These are phyloP conservation scores for Sicyos baderoa DNA, from an alignment of 306 rosid species.

Conservation along the genomic window DNA sequence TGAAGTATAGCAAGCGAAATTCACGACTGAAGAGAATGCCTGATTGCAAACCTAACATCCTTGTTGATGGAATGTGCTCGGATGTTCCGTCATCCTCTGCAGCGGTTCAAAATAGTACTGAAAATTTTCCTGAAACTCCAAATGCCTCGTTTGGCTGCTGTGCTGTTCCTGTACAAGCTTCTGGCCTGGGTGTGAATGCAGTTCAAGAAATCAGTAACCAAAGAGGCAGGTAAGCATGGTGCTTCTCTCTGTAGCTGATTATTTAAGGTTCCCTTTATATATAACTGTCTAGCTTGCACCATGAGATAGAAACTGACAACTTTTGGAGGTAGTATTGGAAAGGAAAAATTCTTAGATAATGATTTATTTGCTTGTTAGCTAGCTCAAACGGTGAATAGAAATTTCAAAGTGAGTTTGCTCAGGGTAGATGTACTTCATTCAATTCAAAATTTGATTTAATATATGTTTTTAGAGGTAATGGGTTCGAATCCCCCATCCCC, in stretches of 20 bases:
- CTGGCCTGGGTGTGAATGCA: slow-evolving; percentile 10
- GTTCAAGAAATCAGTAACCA: slow-evolving; percentile 14
- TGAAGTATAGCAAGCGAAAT: slow-evolving; percentile 48
- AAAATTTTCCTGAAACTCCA: neutral
- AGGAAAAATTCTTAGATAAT: neutral
- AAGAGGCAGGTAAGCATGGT: slow-evolving; percentile 10
- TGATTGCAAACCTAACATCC: slow-evolving; percentile 11
- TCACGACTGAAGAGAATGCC: slow-evolving; percentile 9
- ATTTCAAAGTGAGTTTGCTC: neutral
- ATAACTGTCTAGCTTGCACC: neutral
- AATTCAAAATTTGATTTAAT: neutral
- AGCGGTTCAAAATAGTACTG: no score
- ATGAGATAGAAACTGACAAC: neutral
- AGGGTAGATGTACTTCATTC: neutral
- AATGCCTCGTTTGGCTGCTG: slow-evolving; percentile 13
- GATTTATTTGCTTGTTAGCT: neutral
- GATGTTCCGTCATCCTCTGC: slow-evolving; percentile 14
- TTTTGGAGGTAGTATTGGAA: neutral
- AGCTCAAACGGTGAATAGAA: neutral
- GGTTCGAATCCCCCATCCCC: no score
- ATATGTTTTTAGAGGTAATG: no score
- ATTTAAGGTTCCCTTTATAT: neutral
- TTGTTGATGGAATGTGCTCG: slow-evolving; percentile 18
- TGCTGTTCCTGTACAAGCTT: slow-evolving; percentile 14
- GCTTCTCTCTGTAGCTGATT: neutral